A percentile compares a stretch with the other conserved stretches of the same genome.
Conservation (phyloP, 2,329 filamentous ascomycete species). For the Trichoderma breve region DNA sequence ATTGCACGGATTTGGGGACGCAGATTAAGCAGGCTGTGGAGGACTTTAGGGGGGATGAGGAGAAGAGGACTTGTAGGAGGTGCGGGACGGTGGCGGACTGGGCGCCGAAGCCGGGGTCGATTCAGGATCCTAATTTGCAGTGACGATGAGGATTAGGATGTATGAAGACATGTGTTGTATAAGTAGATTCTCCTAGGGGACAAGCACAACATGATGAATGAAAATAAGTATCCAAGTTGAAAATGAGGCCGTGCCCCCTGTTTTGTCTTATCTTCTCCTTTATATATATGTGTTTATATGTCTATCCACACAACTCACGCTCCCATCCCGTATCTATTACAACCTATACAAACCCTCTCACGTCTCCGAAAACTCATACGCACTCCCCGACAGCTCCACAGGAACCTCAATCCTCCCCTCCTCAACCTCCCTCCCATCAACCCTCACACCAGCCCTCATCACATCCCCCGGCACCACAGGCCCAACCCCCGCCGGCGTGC, state of each 20-base stretch:
- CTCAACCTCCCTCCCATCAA: slow-evolving; percentile 77
- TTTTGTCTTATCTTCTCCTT: not conserved
- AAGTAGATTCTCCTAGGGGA: not conserved
- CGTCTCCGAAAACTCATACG: slow-evolving; percentile 75
- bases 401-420: slow-evolving; percentile 81
- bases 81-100: slow-evolving; percentile 77
- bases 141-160: not conserved
- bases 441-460: slow-evolving; percentile 78
- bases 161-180: not conserved
- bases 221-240: not conserved
- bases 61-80: slow-evolving; percentile 68
- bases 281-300: not conserved
- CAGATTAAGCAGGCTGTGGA: slow-evolving; percentile 94
- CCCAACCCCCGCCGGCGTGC: slow-evolving; percentile 94
- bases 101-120: slow-evolving; percentile 60
- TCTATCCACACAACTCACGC: not conserved
- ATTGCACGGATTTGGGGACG: slow-evolving; percentile 85
- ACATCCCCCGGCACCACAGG: slow-evolving; percentile 81
- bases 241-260: too few species aligned
- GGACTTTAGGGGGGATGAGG: slow-evolving; percentile 66
- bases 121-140: slow-evolving; percentile 57
- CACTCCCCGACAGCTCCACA: slow-evolving; percentile 74
- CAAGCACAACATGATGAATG: not conserved
- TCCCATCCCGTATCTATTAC: not conserved
- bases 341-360: slow-evolving; percentile 32